Conservation (phyloP, 139 green algal species). For the Picocystis salinarum region DNA sequence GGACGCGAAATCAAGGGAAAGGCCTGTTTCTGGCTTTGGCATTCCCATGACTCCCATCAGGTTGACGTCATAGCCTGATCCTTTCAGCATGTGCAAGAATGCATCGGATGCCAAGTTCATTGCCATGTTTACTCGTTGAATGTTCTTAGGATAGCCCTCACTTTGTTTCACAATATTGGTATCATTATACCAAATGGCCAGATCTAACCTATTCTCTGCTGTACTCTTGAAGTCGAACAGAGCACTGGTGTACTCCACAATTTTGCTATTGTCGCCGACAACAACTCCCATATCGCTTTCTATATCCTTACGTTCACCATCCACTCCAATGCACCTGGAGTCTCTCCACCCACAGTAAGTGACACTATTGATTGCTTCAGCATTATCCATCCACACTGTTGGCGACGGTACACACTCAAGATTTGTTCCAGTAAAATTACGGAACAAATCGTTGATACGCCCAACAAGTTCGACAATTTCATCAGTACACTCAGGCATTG, state of each 20-base stretch:
- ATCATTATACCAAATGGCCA: conserved; percentile 36
- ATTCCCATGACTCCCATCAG: conserved; percentile 41
- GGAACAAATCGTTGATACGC: not conserved
- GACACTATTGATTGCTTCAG: conserved; percentile 5
- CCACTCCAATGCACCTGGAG: conserved; percentile 7
- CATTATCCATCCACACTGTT: conserved; percentile 4
- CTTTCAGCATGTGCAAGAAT: conserved; percentile 17
- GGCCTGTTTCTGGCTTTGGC: conserved; percentile 22
- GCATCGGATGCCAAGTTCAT: conserved; percentile 40
- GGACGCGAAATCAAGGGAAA: conserved; percentile 50
- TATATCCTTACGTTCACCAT: not conserved
- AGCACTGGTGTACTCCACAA: conserved; percentile 21
- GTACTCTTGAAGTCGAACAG: conserved; percentile 26
- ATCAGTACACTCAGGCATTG: conserved; percentile 19
- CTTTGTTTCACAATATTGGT: conserved; percentile 9
- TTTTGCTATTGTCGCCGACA: not conserved
- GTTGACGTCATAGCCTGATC: conserved; percentile 5
- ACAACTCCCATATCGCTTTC: not conserved
- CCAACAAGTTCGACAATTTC: not conserved
- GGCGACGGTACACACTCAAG: not conserved
- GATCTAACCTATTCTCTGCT: conserved; percentile 7
- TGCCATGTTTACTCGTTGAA: conserved; percentile 37
- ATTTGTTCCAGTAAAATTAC: not conserved
- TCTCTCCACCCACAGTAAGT: conserved; percentile 27
- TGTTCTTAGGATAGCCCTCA: conserved; percentile 13